A percentile compares a stretch with the other conserved stretches of the same genome.
These are phyloP conservation scores for Corylus avellana DNA, from an alignment of 306 rosid species.

Conservation along the genomic window DNA sequence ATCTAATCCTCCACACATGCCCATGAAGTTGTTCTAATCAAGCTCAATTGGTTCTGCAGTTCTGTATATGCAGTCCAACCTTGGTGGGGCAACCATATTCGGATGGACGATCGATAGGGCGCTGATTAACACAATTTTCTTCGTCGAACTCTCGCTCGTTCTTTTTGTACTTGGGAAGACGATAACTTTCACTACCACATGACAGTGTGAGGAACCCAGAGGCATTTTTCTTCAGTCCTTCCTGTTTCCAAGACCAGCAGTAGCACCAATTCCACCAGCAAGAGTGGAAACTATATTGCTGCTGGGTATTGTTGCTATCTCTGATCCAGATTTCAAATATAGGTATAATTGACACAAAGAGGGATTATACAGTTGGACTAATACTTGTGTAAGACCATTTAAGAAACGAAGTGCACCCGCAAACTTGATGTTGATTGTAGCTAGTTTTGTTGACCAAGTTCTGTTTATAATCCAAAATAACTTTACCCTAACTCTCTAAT, in stretches of 20 bases:
- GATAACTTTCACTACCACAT: constrained; percentile 27
- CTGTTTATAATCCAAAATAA: too few species aligned
- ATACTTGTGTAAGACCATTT: too few species aligned
- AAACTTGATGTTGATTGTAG: too few species aligned
- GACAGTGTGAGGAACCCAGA: background rate
- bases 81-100: constrained; percentile 37
- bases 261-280: background rate
- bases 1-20: background rate
- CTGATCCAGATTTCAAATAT: too few species aligned
- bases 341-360: too few species aligned
- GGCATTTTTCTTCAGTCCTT: background rate
- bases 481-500: too few species aligned
- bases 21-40: background rate
- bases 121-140: constrained; percentile 38
- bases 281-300: background rate
- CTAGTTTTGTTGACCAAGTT: too few species aligned
- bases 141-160: constrained; percentile 45
- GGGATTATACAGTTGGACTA: too few species aligned
- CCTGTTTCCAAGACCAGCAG: background rate
- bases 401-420: too few species aligned
- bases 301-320: too few species aligned
- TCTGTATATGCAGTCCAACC: constrained; percentile 40
- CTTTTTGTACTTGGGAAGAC: constrained; percentile 55
- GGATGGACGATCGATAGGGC: constrained; percentile 50
- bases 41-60: constrained; percentile 31